Evolutionary conservation across 768 basidiomycete genomes (phyloP).

Genomic region (Lactifluus pinguis): DNA sequence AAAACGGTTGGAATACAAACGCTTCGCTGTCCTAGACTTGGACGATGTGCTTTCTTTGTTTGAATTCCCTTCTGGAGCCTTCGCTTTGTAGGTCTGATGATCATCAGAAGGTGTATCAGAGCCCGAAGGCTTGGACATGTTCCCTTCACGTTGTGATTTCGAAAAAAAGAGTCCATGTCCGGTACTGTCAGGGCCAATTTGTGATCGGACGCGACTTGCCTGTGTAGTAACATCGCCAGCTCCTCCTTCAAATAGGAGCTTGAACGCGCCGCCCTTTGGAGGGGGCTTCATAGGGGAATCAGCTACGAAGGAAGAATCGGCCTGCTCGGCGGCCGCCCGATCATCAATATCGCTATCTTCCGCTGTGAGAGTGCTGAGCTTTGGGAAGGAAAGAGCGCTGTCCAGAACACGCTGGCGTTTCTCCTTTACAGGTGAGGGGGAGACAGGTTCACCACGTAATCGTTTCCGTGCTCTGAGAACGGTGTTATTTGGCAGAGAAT

Average conservation of each 20-base stretch:
- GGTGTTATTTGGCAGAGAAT: slow-evolving; percentile 27
- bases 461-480: slow-evolving; percentile 69
- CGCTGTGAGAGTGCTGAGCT: slow-evolving; percentile 22
- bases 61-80: slow-evolving; percentile 7
- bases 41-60: background rate
- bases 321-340: slow-evolving; percentile 24
- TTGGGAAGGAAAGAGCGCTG: slow-evolving; percentile 30
- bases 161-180: slow-evolving; percentile 6
- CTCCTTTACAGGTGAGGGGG: slow-evolving; percentile 71
- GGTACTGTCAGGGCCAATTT: slow-evolving; percentile 1
- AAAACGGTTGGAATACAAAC: slow-evolving; percentile 5
- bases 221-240: slow-evolving; percentile 12
- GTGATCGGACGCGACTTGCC: slow-evolving; percentile 16
- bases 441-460: slow-evolving; percentile 73
- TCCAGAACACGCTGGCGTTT: slow-evolving; percentile 54
- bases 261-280: slow-evolving; percentile 51
- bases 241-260: slow-evolving; percentile 56
- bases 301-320: slow-evolving; percentile 45
- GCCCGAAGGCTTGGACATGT: slow-evolving; percentile 16
- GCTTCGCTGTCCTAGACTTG: slow-evolving; percentile 2
- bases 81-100: slow-evolving; percentile 10
- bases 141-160: slow-evolving; percentile 18
- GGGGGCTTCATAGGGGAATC: slow-evolving; percentile 65
- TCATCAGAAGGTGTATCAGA: slow-evolving; percentile 16
- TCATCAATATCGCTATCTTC: slow-evolving; percentile 30